phyloP scores from a whole-genome alignment of 164 flowering plant genomes.

The Umbilicus rupestris region DNA sequence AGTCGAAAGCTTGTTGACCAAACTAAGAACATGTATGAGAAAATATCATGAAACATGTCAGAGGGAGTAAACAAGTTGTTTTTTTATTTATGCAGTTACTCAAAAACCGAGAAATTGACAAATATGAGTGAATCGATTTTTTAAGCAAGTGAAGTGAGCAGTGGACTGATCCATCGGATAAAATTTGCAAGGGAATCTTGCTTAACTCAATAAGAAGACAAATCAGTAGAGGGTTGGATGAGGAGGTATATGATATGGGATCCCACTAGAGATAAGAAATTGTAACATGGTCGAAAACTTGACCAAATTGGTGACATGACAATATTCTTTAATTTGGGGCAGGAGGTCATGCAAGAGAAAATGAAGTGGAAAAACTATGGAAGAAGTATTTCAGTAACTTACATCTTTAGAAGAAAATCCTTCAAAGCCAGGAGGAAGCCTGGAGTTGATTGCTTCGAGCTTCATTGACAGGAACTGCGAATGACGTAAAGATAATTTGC shows the following conservation, averaged over 20 bases:
- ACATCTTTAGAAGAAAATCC: slow-evolving; percentile 57
- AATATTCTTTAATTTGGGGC: not conserved
- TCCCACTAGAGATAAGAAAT: not conserved
- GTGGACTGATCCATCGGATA: not conserved
- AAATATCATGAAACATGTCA: not conserved
- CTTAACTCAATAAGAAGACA: not conserved
- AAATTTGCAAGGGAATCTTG: not conserved
- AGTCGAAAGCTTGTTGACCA: slow-evolving; percentile 46
- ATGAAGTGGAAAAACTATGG: not conserved
- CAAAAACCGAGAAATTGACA: not conserved
- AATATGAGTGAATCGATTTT: too few species aligned
- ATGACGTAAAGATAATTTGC: not conserved
- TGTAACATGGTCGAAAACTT: not conserved
- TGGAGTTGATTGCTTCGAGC: slow-evolving; percentile 61
- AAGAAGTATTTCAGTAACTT: slow-evolving; percentile 12
- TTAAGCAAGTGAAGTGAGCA: not conserved
- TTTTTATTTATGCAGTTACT: too few species aligned
- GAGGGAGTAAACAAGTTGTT: too few species aligned
- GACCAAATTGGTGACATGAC: not conserved
- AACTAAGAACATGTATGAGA: slow-evolving; percentile 24
- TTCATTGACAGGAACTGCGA: slow-evolving; percentile 66
- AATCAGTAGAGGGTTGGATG: not conserved
- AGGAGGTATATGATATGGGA: not conserved
- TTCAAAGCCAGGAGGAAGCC: slow-evolving; percentile 33
- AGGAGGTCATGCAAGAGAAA: not conserved